These are phyloP conservation scores for Dactylellina leptospora DNA, from an alignment of 2,329 filamentous ascomycete species.

Conservation along the genomic window DNA sequence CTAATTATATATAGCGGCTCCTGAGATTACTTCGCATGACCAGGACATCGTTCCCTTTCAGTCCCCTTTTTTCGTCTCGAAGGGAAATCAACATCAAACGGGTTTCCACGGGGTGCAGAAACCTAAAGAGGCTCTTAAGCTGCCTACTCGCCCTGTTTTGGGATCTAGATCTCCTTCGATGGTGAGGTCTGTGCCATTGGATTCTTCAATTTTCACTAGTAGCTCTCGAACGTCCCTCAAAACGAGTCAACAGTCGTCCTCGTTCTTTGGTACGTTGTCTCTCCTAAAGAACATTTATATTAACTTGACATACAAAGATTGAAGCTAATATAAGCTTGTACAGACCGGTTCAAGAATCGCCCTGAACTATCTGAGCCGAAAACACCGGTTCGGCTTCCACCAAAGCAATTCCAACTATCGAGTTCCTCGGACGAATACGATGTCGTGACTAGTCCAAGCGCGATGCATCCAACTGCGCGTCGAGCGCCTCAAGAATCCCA, in stretches of 20 bases:
- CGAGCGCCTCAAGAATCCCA: background rate
- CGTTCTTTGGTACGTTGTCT: conserved; percentile 31
- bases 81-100: conserved; percentile 2
- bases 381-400: conserved; percentile 14
- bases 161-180: conserved; percentile 17
- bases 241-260: conserved; percentile 1
- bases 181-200: conserved; percentile 1
- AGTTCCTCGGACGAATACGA: conserved; percentile 43
- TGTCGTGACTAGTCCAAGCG: conserved; percentile 19
- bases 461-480: conserved; percentile 21
- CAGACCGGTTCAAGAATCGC: conserved; percentile 45
- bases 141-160: conserved; percentile 20
- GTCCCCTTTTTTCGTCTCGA: conserved; percentile 18
- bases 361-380: conserved; percentile 19
- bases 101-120: background rate
- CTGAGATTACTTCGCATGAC: background rate
- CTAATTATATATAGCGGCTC: background rate
- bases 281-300: background rate
- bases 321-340: background rate
- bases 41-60: conserved; percentile 17
- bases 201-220: conserved; percentile 4
- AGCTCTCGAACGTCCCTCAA: background rate
- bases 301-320: background rate
- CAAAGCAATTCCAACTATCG: conserved; percentile 16
- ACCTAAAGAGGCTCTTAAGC: conserved; percentile 15